phyloP scores from a whole-genome alignment of 106 monocot species.

The Dendrobium chrysotoxum region DNA sequence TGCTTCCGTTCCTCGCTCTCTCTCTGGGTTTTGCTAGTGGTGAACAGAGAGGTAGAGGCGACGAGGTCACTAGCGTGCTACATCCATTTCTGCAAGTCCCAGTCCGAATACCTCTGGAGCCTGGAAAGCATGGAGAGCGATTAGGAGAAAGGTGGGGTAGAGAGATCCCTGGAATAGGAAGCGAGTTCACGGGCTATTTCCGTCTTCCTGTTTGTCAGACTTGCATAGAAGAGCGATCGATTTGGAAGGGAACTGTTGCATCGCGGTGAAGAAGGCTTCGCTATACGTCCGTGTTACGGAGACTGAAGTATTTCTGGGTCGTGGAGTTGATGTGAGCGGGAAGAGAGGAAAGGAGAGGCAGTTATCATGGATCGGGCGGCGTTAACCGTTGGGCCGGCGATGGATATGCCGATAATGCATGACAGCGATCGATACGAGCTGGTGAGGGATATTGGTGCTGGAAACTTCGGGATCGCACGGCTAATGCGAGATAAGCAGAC shows the following conservation, averaged over 20 bases:
- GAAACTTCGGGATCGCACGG: conserved; percentile 71
- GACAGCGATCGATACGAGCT: conserved; percentile 82
- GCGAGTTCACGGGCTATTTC: neutral
- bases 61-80: too few species aligned
- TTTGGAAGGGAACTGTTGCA: neutral
- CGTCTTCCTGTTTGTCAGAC: neutral
- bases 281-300: neutral
- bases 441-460: conserved; percentile 69
- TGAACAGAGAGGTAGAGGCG: too few species aligned
- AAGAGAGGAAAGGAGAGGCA: conserved; percentile 1
- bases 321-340: neutral
- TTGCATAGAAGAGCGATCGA: neutral
- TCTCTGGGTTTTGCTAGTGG: too few species aligned
- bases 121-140: neutral
- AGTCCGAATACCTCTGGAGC: neutral
- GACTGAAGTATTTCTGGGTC: neutral
- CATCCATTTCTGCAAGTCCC: conserved; percentile 3
- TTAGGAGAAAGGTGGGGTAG: neutral
- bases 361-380: conserved; percentile 52
- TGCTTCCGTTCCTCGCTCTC: too few species aligned
- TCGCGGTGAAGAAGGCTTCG: neutral
- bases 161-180: neutral
- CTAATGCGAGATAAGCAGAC: conserved; percentile 66
- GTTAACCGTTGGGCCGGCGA: conserved; percentile 54
- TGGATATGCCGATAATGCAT: conserved; percentile 74